Evolutionary conservation across 768 basidiomycete genomes (phyloP), one percentile per base, ranked within the genome.

Genomic region (Suillus spraguei): DNA sequence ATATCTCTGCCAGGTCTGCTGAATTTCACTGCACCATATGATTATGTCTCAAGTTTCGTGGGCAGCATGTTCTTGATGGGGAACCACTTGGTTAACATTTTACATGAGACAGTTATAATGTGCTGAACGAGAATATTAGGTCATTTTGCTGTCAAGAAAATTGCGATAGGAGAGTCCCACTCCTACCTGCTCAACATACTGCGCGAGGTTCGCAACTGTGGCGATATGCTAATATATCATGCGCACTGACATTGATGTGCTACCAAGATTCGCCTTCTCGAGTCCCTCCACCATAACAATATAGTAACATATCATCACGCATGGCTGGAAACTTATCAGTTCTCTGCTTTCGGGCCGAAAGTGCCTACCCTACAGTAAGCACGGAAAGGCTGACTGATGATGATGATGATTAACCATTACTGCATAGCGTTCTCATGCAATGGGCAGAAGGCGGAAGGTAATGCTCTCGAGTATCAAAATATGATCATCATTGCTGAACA

Each of bases 291-390:
- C 62, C 96, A 99, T 76, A 91, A 89, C 5, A 97, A 98, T 66
- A 97, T 99, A 67, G 85, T 99, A 65, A 94, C 92, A 5, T 97
- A 97, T 70, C 97, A 98, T 74, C 95, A 97, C 70, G 87, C 95
- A 1, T 98, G 95, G 95, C 83, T 98, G 28, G 95, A 98, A 73
- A 81, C 84, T 0, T 85, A 83, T 61, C 89, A 90, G 64, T 97
- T 97, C 77, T 96, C 94, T 2, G 80, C 88, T 0, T 96, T 97
- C 71, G 95, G 94, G 0, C 93, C 94, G 0, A 86, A 87, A 68
- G 87, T 98, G 32, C 94, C 93, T 5, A 91, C 95, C 1, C 75
- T 97, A 42, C 92, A 95, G 92, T 93, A 68, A 76, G 89, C 78
- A 5, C 11, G 55, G 39, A 1, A 42, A 28, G 9, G 4, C 16